Percentiles rank a stretch among this genome's conserved stretches.
phyloP scores from a whole-genome alignment of 2,329 filamentous ascomycete genomes.

The Pseudopyricularia javanii region DNA sequence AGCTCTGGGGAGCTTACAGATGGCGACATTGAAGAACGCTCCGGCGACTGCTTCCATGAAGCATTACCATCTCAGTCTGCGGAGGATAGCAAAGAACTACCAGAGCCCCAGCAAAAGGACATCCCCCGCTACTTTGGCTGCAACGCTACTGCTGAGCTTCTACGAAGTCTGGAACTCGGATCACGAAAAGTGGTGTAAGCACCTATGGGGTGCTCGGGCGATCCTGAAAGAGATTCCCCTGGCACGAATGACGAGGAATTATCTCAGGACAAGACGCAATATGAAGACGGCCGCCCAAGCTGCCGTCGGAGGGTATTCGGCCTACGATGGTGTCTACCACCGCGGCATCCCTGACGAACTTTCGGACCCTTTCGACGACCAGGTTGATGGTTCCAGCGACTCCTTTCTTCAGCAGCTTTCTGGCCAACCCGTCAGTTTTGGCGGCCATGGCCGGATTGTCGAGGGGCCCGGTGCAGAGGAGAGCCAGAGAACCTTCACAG shows the following conservation, averaged over 20 bases:
- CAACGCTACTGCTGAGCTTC: slow-evolving; percentile 73
- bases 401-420: slow-evolving; percentile 27
- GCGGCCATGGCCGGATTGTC: slow-evolving; percentile 20
- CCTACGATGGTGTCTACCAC: not conserved
- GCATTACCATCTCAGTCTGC: slow-evolving; percentile 80
- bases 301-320: not conserved
- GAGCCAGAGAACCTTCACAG: slow-evolving; percentile 15
- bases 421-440: slow-evolving; percentile 23
- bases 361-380: not conserved
- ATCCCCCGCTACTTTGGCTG: slow-evolving; percentile 73
- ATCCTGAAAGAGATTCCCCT: slow-evolving; percentile 77
- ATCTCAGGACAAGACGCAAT: slow-evolving; percentile 48
- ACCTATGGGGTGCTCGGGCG: slow-evolving; percentile 73
- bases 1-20: slow-evolving; percentile 75
- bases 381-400: slow-evolving; percentile 26
- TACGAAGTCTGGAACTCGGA: slow-evolving; percentile 94
- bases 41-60: slow-evolving; percentile 73
- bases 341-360: not conserved
- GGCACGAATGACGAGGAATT: slow-evolving; percentile 55
- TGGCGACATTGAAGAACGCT: slow-evolving; percentile 65
- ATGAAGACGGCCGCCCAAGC: not conserved
- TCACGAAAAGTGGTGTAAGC: slow-evolving; percentile 90
- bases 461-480: not conserved
- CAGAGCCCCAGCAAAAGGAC: slow-evolving; percentile 55
- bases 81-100: slow-evolving; percentile 66